Percentiles rank a stretch among this genome's conserved stretches.
These are phyloP conservation scores for Allantophomopsis cytisporea DNA, from an alignment of 2,329 filamentous ascomycete genomes.

Conservation along the genomic window DNA sequence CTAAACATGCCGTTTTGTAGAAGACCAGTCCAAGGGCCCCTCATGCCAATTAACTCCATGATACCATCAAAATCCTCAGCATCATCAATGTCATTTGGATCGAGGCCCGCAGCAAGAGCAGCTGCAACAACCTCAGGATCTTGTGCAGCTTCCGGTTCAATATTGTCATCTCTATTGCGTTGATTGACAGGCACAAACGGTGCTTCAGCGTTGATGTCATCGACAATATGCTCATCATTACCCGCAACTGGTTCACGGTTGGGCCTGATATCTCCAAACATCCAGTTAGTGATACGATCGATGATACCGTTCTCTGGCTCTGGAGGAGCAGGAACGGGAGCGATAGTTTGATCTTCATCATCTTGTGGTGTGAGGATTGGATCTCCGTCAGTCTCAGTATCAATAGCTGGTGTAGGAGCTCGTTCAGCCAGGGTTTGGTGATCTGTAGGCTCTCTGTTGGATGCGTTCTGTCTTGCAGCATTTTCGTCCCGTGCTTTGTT, in stretches of 20 bases:
- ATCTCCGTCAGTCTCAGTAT: slow-evolving; percentile 7
- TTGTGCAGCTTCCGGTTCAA: slow-evolving; percentile 16
- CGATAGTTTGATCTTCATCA: slow-evolving; percentile 3
- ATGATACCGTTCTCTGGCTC: slow-evolving; percentile 23
- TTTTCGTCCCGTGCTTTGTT: slow-evolving; percentile 5
- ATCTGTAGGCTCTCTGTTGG: neutral
- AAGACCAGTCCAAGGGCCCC: slow-evolving; percentile 77
- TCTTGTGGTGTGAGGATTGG: neutral
- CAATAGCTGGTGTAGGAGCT: slow-evolving; percentile 5
- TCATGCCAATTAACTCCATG: slow-evolving; percentile 92
- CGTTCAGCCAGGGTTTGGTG: neutral
- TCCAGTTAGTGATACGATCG: slow-evolving; percentile 38
- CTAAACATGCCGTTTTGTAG: slow-evolving; percentile 95
- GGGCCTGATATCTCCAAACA: slow-evolving; percentile 42
- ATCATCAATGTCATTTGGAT: slow-evolving; percentile 64
- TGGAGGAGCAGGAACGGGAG: slow-evolving; percentile 2
- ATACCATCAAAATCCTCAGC: slow-evolving; percentile 95
- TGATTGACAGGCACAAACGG: slow-evolving; percentile 37
- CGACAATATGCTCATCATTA: slow-evolving; percentile 45
- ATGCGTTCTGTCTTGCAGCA: neutral
- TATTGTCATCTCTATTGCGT: slow-evolving; percentile 6
- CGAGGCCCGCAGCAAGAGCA: slow-evolving; percentile 51
- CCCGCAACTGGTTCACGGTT: slow-evolving; percentile 26
- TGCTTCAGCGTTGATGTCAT: slow-evolving; percentile 43
- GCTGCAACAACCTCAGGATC: slow-evolving; percentile 49